These are phyloP conservation scores for Thalassiosira mediterranea DNA, from an alignment of 352 stramenopile species.

Conservation along the genomic window DNA sequence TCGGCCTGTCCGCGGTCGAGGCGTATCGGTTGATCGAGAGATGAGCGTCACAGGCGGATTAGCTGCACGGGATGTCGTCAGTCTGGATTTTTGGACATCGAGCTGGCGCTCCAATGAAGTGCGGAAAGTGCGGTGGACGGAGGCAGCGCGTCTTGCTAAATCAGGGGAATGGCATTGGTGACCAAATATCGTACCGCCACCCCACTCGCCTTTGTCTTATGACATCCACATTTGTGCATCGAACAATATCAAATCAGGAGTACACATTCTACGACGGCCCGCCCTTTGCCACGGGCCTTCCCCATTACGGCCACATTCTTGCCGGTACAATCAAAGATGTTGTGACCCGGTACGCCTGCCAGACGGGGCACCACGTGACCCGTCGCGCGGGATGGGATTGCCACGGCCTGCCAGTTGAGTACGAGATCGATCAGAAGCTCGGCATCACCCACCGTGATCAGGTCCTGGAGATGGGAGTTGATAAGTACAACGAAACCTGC, in stretches of 20 bases:
- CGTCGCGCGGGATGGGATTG: constrained; percentile 99
- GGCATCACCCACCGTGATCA: constrained; percentile 97
- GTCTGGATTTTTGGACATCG: too few relatives aligned
- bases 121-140: too few relatives aligned
- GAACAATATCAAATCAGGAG: constrained; percentile 33
- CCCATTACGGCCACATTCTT: constrained; percentile 98
- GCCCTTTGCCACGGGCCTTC: constrained; percentile 97
- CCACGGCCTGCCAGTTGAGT: constrained; percentile 98
- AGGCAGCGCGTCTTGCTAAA: too few relatives aligned
- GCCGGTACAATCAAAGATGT: constrained; percentile 99
- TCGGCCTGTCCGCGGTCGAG: constrained; percentile 9
- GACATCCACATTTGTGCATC: background rate
- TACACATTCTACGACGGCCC: constrained; percentile 99
- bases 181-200: too few relatives aligned
- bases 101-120: too few relatives aligned
- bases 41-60: background rate
- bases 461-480: constrained; percentile 96
- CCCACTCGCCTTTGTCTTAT: background rate
- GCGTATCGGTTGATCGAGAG: background rate
- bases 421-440: constrained; percentile 99
- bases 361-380: constrained; percentile 96
- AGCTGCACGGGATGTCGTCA: too few relatives aligned
- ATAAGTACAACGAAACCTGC: constrained; percentile 99
- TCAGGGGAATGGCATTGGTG: too few relatives aligned
- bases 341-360: constrained; percentile 98